These are phyloP conservation scores for Coemansia sp. DNA, from an alignment of 192 early-diverging fungal genomes.

Conservation along the genomic window DNA sequence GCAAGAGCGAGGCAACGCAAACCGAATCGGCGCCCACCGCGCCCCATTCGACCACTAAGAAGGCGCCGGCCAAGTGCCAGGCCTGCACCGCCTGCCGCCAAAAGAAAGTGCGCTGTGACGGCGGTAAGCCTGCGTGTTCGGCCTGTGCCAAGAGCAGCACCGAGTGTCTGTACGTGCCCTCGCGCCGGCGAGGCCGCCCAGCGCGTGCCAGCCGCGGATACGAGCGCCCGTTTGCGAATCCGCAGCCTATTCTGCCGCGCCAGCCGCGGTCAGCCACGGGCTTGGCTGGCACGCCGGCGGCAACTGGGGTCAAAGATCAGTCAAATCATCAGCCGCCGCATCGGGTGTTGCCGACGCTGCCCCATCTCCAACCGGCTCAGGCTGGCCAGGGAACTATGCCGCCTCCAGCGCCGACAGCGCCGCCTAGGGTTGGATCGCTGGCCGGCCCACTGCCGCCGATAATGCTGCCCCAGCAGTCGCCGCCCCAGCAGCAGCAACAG, in stretches of 20 bases:
- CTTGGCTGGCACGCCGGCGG: too few species aligned
- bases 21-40: conserved; percentile 2
- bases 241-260: conserved; percentile 50
- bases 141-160: conserved; percentile 37
- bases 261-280: conserved; percentile 17
- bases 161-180: conserved; percentile 51
- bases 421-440: background rate
- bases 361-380: conserved; percentile 42
- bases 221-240: conserved; percentile 45
- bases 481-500: conserved; percentile 4
- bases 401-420: conserved; percentile 39
- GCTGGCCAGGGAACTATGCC: conserved; percentile 42
- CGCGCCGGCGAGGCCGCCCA: conserved; percentile 45
- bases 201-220: conserved; percentile 48
- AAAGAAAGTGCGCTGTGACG: conserved; percentile 54
- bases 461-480: conserved; percentile 2
- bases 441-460: conserved; percentile 36
- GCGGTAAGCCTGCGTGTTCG: conserved; percentile 46
- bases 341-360: conserved; percentile 39
- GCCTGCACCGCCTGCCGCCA: conserved; percentile 53
- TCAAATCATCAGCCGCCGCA: conserved; percentile 21
- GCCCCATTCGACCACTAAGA: conserved; percentile 14
- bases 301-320: conserved; percentile 6
- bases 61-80: conserved; percentile 44
- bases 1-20: conserved; percentile 15